Conservation (phyloP, 768 basidiomycete species). For the Auriculariales sp. region DNA sequence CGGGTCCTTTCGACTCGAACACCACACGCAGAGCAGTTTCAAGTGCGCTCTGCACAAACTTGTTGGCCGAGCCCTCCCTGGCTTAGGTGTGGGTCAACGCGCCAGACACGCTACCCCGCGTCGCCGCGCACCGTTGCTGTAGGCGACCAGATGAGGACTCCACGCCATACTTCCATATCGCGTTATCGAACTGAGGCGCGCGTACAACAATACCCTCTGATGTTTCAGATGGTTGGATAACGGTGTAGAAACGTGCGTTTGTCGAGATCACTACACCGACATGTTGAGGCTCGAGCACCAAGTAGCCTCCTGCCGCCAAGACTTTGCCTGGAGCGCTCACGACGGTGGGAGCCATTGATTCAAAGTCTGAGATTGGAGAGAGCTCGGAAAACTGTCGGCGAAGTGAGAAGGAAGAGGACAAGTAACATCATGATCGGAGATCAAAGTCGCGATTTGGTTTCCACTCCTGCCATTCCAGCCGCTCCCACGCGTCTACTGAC, state of each 20-base stretch:
- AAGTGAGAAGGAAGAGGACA: no score
- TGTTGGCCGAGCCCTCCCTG: constrained; percentile 46
- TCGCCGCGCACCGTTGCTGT: not conserved
- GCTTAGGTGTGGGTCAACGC: not conserved
- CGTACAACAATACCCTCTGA: constrained; percentile 51
- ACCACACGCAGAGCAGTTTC: constrained; percentile 59
- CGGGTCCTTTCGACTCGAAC: constrained; percentile 36
- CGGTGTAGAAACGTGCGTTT: constrained; percentile 86
- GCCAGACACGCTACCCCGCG: not conserved
- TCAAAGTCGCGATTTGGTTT: no score
- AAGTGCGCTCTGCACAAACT: constrained; percentile 86
- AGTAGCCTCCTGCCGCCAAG: constrained; percentile 88
- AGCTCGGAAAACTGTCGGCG: no score
- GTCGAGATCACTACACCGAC: constrained; percentile 84
- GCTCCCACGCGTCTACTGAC: no score
- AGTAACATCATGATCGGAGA: no score
- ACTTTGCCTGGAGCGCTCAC: constrained; percentile 94
- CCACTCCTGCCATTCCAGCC: no score
- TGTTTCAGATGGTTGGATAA: constrained; percentile 29
- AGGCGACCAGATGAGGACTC: constrained; percentile 11
- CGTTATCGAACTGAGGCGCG: constrained; percentile 82
- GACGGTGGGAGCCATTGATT: constrained; percentile 34
- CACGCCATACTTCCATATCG: constrained; percentile 61
- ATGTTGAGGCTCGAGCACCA: constrained; percentile 80
- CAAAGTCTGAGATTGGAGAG: no score